A percentile compares a stretch with the other conserved stretches of the same genome.
Conservation (phyloP, 75 land plant genomes). For the Pseudotsuga menziesii region DNA sequence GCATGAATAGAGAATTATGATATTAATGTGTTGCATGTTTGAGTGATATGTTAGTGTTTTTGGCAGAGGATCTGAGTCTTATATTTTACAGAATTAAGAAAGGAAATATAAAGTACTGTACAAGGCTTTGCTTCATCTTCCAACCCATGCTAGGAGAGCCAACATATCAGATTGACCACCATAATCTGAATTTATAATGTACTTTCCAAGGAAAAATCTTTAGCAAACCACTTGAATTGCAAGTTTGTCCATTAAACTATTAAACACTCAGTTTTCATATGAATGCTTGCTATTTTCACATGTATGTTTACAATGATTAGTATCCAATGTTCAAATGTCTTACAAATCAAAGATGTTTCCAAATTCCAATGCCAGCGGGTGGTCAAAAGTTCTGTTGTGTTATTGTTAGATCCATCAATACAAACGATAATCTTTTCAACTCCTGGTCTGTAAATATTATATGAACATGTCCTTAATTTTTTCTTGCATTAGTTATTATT, state of each 20-base stretch:
- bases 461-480: background rate
- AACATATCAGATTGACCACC: no score
- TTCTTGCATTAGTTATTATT: background rate
- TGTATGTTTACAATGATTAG: no score
- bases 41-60: background rate
- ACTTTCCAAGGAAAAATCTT: no score
- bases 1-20: background rate
- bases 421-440: background rate
- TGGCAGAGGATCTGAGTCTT: background rate
- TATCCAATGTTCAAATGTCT: background rate
- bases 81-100: background rate
- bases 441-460: background rate
- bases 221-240: no score
- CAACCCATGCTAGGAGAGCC: no score
- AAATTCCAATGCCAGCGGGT: background rate
- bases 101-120: background rate
- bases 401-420: background rate
- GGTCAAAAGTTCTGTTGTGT: background rate
- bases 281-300: no score
- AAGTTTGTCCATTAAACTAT: no score
- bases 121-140: background rate
- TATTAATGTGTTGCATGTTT: slow-evolving; percentile 2
- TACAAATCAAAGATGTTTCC: background rate
- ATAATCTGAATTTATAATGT: no score
- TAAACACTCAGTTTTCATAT: no score